Evolutionary conservation across 345 rosid species (phyloP).

Genomic region (Bruguiera gymnorhiza): DNA sequence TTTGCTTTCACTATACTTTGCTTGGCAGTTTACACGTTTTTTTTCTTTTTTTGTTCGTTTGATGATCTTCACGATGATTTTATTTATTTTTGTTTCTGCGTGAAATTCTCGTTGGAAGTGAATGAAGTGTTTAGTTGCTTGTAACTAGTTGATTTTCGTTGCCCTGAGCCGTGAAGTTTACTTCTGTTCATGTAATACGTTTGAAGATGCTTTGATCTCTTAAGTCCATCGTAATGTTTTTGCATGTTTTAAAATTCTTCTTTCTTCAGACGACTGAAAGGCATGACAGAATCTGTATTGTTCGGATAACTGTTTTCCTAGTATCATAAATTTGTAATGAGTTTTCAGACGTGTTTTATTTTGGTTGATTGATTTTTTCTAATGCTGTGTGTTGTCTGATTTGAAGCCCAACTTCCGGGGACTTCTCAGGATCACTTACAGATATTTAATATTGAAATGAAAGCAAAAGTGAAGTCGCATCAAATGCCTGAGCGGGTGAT

Average conservation of each 20-base stretch:
- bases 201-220: too few species aligned
- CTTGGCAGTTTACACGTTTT: background rate
- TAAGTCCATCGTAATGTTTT: too few species aligned
- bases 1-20: background rate
- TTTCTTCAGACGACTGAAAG: too few species aligned
- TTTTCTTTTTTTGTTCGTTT: background rate
- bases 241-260: too few species aligned
- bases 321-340: background rate
- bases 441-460: slow-evolving; percentile 95
- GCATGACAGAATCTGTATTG: too few species aligned
- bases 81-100: background rate
- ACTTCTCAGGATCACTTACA: slow-evolving; percentile 96
- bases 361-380: slow-evolving; percentile 7
- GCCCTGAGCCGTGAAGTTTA: too few species aligned
- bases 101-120: too few species aligned
- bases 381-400: slow-evolving; percentile 2
- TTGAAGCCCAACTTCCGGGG: slow-evolving; percentile 91
- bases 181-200: too few species aligned
- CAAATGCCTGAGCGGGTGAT: slow-evolving; percentile 98
- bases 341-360: background rate
- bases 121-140: too few species aligned
- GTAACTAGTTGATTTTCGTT: too few species aligned
- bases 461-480: slow-evolving; percentile 86
- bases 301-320: background rate
- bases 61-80: background rate